Evolutionary conservation across 805 yeast genomes (phyloP).

Genomic region (Ogataea haglerorum): DNA sequence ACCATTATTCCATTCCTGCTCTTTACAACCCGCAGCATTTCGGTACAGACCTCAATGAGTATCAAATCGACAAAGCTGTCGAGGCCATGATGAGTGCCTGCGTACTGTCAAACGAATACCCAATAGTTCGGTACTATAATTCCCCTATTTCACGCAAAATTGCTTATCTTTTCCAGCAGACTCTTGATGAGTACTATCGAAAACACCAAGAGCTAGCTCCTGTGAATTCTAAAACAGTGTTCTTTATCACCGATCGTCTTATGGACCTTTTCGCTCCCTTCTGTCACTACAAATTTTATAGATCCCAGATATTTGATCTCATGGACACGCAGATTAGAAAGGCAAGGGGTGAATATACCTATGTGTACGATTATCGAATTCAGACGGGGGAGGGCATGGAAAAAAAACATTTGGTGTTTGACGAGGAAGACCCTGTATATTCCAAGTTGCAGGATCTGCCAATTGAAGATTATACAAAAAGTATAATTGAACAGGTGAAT

Average conservation of each 20-base stretch:
- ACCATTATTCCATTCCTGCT: conserved; percentile 58
- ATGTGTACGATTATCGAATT: conserved; percentile 26
- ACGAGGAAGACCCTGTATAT: conserved; percentile 26
- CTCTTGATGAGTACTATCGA: conserved; percentile 74
- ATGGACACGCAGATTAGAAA: conserved; percentile 26
- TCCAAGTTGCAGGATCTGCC: conserved; percentile 25
- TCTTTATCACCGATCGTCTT: conserved; percentile 79
- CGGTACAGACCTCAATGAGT: conserved; percentile 58
- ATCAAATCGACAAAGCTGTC: conserved; percentile 58
- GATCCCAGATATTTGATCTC: conserved; percentile 86
- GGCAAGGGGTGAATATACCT: conserved; percentile 26
- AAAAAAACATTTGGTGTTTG: conserved; percentile 25
- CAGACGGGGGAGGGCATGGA: conserved; percentile 28
- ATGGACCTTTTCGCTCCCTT: conserved; percentile 81
- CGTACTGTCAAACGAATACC: conserved; percentile 81
- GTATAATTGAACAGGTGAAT: conserved; percentile 21
- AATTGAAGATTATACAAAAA: conserved; percentile 26
- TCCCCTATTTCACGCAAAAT: conserved; percentile 50
- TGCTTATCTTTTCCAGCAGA: conserved; percentile 67
- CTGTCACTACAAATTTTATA: conserved; percentile 85
- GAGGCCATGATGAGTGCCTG: conserved; percentile 67
- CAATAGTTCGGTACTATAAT: conserved; percentile 72
- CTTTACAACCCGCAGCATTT: conserved; percentile 67
- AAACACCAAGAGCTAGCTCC: conserved; percentile 63
- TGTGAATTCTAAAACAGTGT: conserved; percentile 45